These are phyloP conservation scores for Backusella sp. DNA, from an alignment of 192 early-diverging fungal genomes.

Conservation along the genomic window DNA sequence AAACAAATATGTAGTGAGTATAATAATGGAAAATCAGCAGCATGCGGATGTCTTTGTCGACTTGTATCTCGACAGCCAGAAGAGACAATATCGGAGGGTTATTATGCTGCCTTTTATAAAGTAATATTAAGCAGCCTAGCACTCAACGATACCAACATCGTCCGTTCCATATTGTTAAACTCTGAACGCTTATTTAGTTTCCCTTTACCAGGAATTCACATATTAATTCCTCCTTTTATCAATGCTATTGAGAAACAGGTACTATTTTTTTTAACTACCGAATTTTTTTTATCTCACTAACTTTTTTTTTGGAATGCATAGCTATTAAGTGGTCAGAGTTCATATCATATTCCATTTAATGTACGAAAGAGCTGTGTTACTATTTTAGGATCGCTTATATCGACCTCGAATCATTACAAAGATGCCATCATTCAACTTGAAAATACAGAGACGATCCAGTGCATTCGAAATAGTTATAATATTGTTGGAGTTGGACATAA, in stretches of 20 bases:
- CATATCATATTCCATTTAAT: constrained; percentile 38
- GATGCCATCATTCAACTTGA: constrained; percentile 12
- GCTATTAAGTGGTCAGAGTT: constrained; percentile 34
- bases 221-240: constrained; percentile 66
- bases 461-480: background rate
- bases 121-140: constrained; percentile 61
- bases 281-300: background rate
- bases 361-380: constrained; percentile 46
- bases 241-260: constrained; percentile 62
- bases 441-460: constrained; percentile 1
- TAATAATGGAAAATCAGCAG: constrained; percentile 58
- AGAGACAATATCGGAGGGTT: constrained; percentile 53
- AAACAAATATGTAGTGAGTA: constrained; percentile 46
- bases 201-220: constrained; percentile 65
- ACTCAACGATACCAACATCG: constrained; percentile 54
- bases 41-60: constrained; percentile 69
- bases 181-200: constrained; percentile 66
- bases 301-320: background rate
- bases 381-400: constrained; percentile 46
- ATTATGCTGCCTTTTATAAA: constrained; percentile 71
- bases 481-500: background rate
- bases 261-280: background rate
- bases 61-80: constrained; percentile 77
- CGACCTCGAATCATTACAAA: constrained; percentile 31
- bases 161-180: constrained; percentile 67